phyloP scores from a whole-genome alignment of 345 rosid genomes.

The Syzygium jambos region DNA sequence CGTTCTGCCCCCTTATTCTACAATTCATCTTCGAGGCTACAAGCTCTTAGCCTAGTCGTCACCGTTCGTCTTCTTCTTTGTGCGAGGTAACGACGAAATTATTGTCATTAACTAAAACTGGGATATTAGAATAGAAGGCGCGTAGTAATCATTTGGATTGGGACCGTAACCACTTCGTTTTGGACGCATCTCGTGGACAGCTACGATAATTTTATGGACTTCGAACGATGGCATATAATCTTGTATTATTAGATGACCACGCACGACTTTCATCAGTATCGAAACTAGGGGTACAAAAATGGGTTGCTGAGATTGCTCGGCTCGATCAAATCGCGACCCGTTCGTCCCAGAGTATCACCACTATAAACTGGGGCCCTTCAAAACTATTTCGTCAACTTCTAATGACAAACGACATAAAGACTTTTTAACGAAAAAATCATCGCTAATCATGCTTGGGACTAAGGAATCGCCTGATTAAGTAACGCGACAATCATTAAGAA shows the following conservation, averaged over 20 bases:
- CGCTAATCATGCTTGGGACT: not conserved
- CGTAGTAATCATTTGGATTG: not conserved
- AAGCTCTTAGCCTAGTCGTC: not conserved
- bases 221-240: not conserved
- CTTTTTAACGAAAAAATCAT: not conserved
- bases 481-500: not conserved
- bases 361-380: not conserved
- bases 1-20: not conserved
- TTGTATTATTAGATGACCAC: not conserved
- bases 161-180: not conserved
- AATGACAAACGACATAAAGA: not conserved
- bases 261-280: not conserved
- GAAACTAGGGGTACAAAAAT: not conserved
- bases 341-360: not conserved
- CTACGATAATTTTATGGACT: not conserved
- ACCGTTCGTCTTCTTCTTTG: not conserved
- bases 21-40: not conserved
- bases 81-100: not conserved
- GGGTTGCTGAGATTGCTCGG: not conserved
- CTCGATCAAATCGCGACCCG: not conserved
- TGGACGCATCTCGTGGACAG: not conserved
- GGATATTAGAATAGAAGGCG: not conserved
- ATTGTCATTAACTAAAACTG: not conserved
- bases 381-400: not conserved
- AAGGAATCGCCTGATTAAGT: not conserved